Conservation (phyloP, 129 eudicot species). For the Arctium minus region DNA sequence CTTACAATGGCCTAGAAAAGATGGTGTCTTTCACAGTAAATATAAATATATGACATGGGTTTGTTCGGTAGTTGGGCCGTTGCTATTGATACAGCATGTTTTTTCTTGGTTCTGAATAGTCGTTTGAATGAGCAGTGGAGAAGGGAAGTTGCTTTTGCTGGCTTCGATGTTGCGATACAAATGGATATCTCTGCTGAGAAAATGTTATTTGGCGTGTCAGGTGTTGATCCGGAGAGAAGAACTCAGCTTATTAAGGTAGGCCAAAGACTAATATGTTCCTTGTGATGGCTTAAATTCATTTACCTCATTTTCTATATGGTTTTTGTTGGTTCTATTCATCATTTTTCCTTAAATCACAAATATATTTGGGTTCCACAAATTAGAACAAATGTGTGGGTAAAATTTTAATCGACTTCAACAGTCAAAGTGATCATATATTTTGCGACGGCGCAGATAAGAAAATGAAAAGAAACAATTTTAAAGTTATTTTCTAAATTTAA, state of each 20-base stretch:
- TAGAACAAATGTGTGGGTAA: background rate
- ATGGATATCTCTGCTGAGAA: slow-evolving; percentile 98
- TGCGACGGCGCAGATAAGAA: background rate
- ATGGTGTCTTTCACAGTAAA: background rate
- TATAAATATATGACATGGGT: background rate
- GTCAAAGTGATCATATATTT: background rate
- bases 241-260: slow-evolving; percentile 75
- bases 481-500: background rate
- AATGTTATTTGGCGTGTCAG: slow-evolving; percentile 86
- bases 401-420: background rate
- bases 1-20: background rate
- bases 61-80: background rate
- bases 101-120: slow-evolving; percentile 1
- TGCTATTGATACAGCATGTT: background rate
- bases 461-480: background rate
- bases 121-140: slow-evolving; percentile 62
- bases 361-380: background rate
- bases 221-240: slow-evolving; percentile 78
- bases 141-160: slow-evolving; percentile 98
- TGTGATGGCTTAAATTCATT: background rate
- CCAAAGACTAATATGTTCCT: background rate
- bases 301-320: background rate
- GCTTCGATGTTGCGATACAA: slow-evolving; percentile 93
- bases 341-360: background rate
- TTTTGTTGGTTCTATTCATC: background rate